Base-by-base conservation (phyloP, 1,284 basidiomycete genomes). In the Singerocomus inundabilis region DNA sequence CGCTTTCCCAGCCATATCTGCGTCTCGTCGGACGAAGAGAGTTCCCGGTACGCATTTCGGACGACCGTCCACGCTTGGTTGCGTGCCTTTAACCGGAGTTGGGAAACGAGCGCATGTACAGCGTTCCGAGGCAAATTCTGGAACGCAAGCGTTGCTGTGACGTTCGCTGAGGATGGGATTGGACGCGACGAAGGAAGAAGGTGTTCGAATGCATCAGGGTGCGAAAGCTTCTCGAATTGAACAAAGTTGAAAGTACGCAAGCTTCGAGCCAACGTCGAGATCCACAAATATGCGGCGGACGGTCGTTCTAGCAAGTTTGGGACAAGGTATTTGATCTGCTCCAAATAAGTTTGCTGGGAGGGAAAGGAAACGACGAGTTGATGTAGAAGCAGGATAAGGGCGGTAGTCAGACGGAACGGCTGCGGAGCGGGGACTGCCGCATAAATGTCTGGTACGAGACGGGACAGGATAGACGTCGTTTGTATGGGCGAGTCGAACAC, bases 1-100 rank as follows among this genome's bases (percentile, higher is more conserved):
- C 74, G 78, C 7, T 71, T 71, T 16, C 65, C 63, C 30, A 87
- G 65, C 85, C 85, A 88, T 9, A 54, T 48, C 29, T 68, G 71
- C 13, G 77, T 79, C 44, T 66, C 64, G 13, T 63, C 61, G 21
- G 65, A 59, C 38, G 72, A 69, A 53, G 74, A 72, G 6, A 88
- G 55, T 59, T 88, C 86, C 36, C 81, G 74, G 63, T 88, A 89
- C 1, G 80, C 79, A 36, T 75, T 71, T 34, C 84, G 78, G 33
- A 89, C 57, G n/a, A 85, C 66, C 1, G 53, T 59, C 86, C 86
- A 88, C 3, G 78, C 68, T 18, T 69, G 74, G n/a, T 72, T 69
- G 33, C 81, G 74, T 10, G 72, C 72, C 63, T 78, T 81, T 6
- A 54, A 59, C 18, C 80, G 74, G 31, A 88, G 59, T 3, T 64